Conservation (phyloP, 805 yeast species). For the Yueomyces sp. region DNA sequence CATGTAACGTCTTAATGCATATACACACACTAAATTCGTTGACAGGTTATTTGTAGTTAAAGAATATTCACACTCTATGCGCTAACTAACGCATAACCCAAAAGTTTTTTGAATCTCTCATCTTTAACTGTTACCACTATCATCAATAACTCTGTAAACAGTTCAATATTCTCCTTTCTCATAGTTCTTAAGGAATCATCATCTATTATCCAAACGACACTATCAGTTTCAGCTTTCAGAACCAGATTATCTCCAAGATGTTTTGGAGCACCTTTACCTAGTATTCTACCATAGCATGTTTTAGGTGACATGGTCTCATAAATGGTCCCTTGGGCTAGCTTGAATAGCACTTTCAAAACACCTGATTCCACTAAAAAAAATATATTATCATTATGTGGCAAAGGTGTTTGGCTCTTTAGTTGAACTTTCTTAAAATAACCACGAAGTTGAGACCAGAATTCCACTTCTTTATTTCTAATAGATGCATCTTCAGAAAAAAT, state of each 20-base stretch:
- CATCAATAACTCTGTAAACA: slow-evolving; percentile 51
- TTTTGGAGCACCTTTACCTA: slow-evolving; percentile 8
- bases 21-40: too few relatives aligned
- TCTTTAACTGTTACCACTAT: slow-evolving; percentile 51
- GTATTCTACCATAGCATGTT: slow-evolving; percentile 40
- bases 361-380: slow-evolving; percentile 51
- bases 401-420: slow-evolving; percentile 38
- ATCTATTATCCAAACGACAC: slow-evolving; percentile 58
- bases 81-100: slow-evolving; percentile 63
- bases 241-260: slow-evolving; percentile 22
- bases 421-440: slow-evolving; percentile 40
- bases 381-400: slow-evolving; percentile 18
- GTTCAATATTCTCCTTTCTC: slow-evolving; percentile 33
- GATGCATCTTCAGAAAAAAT: slow-evolving; percentile 13
- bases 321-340: slow-evolving; percentile 30
- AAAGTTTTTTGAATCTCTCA: slow-evolving; percentile 59
- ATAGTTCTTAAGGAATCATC: slow-evolving; percentile 32
- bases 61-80: slow-evolving; percentile 19
- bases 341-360: slow-evolving; percentile 36
- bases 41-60: too few relatives aligned
- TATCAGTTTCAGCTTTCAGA: slow-evolving; percentile 45
- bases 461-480: slow-evolving; percentile 27
- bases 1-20: not conserved
- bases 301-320: slow-evolving; percentile 37
- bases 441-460: slow-evolving; percentile 53